Evolutionary conservation across 1,284 basidiomycete genomes (phyloP).

Genomic region (Phellopilus nigrolimitatus): DNA sequence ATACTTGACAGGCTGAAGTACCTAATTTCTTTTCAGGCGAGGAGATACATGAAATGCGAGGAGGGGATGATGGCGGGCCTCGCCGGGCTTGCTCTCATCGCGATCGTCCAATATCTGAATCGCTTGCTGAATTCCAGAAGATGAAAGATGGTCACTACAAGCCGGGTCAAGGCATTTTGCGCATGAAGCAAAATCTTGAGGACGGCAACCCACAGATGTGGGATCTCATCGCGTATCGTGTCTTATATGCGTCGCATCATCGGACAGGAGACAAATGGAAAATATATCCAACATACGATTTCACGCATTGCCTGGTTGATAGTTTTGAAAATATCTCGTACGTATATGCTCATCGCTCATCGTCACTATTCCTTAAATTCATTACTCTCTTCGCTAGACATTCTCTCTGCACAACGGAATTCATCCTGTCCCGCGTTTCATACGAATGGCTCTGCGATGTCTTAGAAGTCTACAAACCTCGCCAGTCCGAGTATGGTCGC

Average conservation of each 20-base stretch:
- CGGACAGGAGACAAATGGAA: slow-evolving; percentile 92
- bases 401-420: slow-evolving; percentile 96
- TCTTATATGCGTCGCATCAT: slow-evolving; percentile 89
- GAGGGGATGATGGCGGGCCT: slow-evolving; percentile 76
- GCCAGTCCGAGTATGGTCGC: slow-evolving; percentile 96
- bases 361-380: not conserved
- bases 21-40: slow-evolving; percentile 53
- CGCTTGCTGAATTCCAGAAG: slow-evolving; percentile 81
- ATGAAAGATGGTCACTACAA: slow-evolving; percentile 92
- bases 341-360: slow-evolving; percentile 32
- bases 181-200: slow-evolving; percentile 97
- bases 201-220: slow-evolving; percentile 99
- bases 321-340: slow-evolving; percentile 99
- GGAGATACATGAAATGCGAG: slow-evolving; percentile 86
- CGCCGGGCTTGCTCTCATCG: slow-evolving; percentile 88
- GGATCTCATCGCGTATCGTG: slow-evolving; percentile 97
- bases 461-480: slow-evolving; percentile 95
- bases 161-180: slow-evolving; percentile 86
- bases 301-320: slow-evolving; percentile 98
- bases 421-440: slow-evolving; percentile 93
- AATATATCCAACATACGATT: slow-evolving; percentile 97
- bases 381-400: slow-evolving; percentile 51
- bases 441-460: slow-evolving; percentile 99
- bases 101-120: slow-evolving; percentile 79
- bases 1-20: too few relatives aligned